Evolutionary conservation across 2,329 filamentous ascomycete genomes (phyloP).

Genomic region (Massarina eburnea): DNA sequence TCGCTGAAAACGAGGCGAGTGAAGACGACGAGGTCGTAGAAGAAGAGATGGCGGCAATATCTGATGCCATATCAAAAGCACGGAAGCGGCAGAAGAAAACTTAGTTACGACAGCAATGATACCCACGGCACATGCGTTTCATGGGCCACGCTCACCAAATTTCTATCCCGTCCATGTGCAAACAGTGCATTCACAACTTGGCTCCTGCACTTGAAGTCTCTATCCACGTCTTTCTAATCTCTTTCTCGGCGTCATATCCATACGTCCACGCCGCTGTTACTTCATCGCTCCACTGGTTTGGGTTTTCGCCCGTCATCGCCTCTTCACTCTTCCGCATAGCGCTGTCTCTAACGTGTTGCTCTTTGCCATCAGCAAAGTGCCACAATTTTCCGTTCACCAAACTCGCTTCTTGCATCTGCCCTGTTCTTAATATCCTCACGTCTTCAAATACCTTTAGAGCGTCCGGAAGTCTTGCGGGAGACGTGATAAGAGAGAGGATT

Average conservation of each 20-base stretch:
- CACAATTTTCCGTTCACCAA: slow-evolving; percentile 49
- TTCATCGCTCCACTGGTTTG: slow-evolving; percentile 54
- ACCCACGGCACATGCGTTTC: slow-evolving; percentile 17
- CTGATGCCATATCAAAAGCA: slow-evolving; percentile 33
- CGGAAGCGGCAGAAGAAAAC: slow-evolving; percentile 34
- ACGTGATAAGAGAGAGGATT: slow-evolving; percentile 30
- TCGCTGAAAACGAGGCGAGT: slow-evolving; percentile 19
- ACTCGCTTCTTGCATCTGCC: slow-evolving; percentile 14
- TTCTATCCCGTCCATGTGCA: not conserved
- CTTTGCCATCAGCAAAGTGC: slow-evolving; percentile 36
- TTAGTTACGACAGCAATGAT: slow-evolving; percentile 30
- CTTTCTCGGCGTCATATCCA: slow-evolving; percentile 47
- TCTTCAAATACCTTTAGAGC: slow-evolving; percentile 45
- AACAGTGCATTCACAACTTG: not conserved
- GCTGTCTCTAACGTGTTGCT: slow-evolving; percentile 15
- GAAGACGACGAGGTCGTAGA: slow-evolving; percentile 37
- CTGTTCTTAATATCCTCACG: slow-evolving; percentile 21
- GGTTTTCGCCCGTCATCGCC: slow-evolving; percentile 45
- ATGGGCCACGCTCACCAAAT: not conserved
- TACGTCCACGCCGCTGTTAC: slow-evolving; percentile 51
- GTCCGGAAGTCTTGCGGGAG: slow-evolving; percentile 23
- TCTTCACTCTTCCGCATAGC: slow-evolving; percentile 32
- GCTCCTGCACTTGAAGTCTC: not conserved
- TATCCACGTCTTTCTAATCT: slow-evolving; percentile 31
- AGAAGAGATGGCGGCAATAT: slow-evolving; percentile 39